A percentile compares a stretch with the other conserved stretches of the same genome.
Conservation (phyloP, 2,329 filamentous ascomycete genomes). For the Tympanopsis confertula region DNA sequence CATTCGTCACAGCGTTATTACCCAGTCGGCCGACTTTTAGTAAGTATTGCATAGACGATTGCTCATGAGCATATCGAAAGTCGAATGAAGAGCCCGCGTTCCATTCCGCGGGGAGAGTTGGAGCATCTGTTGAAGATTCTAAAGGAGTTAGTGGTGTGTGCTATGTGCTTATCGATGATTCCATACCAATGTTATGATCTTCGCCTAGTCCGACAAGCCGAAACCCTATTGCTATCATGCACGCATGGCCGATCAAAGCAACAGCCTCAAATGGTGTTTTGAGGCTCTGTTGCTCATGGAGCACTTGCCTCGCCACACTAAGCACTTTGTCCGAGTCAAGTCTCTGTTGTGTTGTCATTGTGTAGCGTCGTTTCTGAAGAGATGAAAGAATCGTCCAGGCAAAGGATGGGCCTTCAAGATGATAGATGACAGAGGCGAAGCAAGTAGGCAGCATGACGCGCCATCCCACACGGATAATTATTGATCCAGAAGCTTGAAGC, state of each 20-base stretch:
- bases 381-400: too few species aligned
- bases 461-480: too few species aligned
- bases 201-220: neutral
- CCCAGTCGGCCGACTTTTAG: neutral
- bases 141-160: too few species aligned
- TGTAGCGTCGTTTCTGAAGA: too few species aligned
- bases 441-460: too few species aligned
- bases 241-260: neutral
- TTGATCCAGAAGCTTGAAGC: too few species aligned
- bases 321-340: neutral
- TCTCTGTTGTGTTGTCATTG: too few species aligned
- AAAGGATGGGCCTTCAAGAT: too few species aligned
- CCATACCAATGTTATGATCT: neutral
- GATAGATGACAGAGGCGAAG: too few species aligned
- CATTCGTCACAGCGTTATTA: neutral
- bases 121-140: neutral
- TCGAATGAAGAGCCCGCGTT: neutral
- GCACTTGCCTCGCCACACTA: neutral
- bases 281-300: neutral
- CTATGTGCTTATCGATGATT: too few species aligned
- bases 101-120: neutral
- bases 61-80: neutral
- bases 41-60: slow-evolving; percentile 1
- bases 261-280: neutral
- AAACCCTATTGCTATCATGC: neutral